Evolutionary conservation across 1,284 basidiomycete species (phyloP).

Genomic region (Moesziomyces sp.): DNA sequence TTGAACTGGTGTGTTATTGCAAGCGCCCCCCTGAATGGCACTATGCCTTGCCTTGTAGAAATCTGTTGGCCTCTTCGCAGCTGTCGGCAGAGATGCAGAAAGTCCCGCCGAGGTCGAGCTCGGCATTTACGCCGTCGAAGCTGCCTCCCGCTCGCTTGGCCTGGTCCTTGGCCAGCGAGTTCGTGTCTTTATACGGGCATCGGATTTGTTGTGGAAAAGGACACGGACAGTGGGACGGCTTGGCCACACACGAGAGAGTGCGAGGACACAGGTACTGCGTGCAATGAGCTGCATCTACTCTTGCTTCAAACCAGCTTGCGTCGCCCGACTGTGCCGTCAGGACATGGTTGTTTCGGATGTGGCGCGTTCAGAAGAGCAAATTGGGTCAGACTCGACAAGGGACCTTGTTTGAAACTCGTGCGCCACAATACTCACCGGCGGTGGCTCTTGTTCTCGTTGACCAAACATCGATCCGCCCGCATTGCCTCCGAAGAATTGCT

Average conservation of each 20-base stretch:
- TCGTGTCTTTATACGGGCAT: conserved; percentile 50
- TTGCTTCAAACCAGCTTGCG: conserved; percentile 57
- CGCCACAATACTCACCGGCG: conserved; percentile 40
- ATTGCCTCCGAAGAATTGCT: conserved; percentile 55
- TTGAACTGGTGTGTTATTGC: neutral
- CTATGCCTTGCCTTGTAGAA: conserved; percentile 30
- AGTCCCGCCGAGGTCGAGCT: conserved; percentile 48
- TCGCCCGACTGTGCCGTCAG: conserved; percentile 44
- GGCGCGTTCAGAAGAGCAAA: neutral
- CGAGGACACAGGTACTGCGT: conserved; percentile 57
- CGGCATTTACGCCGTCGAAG: conserved; percentile 44
- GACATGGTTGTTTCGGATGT: neutral
- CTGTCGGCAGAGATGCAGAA: conserved; percentile 52
- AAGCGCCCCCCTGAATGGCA: too few relatives aligned
- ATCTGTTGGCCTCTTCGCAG: conserved; percentile 40
- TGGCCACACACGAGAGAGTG: conserved; percentile 59
- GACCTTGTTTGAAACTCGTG: too few relatives aligned
- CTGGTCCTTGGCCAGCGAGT: conserved; percentile 15
- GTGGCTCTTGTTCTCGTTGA: conserved; percentile 51
- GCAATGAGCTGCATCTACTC: conserved; percentile 57
- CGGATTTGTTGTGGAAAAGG: conserved; percentile 59
- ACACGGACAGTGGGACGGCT: conserved; percentile 61
- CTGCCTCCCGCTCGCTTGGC: conserved; percentile 26
- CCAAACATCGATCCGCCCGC: conserved; percentile 32
- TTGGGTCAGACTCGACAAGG: neutral